Evolutionary conservation across 352 stramenopile genomes (phyloP), one percentile per base, ranked within the genome.

Genomic region (Globisporangium takayamanum): DNA sequence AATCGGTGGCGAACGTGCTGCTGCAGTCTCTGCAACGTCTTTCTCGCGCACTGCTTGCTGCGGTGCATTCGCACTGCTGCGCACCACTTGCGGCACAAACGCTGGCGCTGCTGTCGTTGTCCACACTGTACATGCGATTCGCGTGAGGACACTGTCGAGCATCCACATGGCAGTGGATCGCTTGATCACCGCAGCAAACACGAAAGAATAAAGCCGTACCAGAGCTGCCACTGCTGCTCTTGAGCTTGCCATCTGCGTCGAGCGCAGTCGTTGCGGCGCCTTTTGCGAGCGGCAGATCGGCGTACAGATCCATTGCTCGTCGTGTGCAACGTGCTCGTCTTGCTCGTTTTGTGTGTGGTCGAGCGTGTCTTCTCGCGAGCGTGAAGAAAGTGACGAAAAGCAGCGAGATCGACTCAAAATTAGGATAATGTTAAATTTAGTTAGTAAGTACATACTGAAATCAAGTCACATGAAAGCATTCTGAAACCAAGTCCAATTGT

Each of bases 241-340:
- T 86, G 61, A 69, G 68, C 55, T 84, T 88, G 11, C 64, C 73
- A 20, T 89, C 67, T 12, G 65, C 65, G 39, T 72, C 78, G 58
- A 82, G 69, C 53, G 73, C 75, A 11, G 73, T 60, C 45, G 76
- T 75, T 57, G 77, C 55, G 50, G 75, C 72, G 53, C 81, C 77
- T 30, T 88, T 87, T 33, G 78, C 81, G 50, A 87, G 70, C 69
- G 80, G 77, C 50, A 93, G 62, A 53, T 89, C 83, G 2, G 71
- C 83, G 59, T 93, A 93, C 60, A 93, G 57, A 79, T 92, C 82
- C 82, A 92, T 92, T 15, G 7, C 16, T 20, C 16, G 44, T 48
- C 44, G 5, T 25, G 10, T 44, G 11, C 18, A 14, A 28, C 28
- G 16, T 49, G 44, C 20, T 12, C 25, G 16, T 49, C 44, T 6